phyloP scores from a whole-genome alignment of 2,329 filamentous ascomycete species.

The Xylaria sp. region DNA sequence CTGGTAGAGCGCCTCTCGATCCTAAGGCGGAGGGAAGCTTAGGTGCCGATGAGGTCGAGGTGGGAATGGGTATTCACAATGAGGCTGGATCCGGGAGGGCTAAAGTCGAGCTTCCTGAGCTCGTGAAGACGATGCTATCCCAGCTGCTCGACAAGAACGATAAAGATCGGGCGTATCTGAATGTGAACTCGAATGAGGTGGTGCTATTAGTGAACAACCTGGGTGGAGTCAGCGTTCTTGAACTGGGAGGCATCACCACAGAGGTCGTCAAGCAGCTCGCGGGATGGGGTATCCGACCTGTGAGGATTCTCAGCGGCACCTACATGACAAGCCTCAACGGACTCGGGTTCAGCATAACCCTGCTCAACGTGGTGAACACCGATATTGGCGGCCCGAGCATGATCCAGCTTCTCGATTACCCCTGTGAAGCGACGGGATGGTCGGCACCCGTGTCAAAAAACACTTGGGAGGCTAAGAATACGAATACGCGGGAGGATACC shows the following conservation, averaged over 20 bases:
- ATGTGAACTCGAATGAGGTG: conserved; percentile 70
- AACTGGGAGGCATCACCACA: conserved; percentile 76
- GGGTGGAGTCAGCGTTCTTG: conserved; percentile 77
- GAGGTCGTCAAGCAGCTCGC: conserved; percentile 74
- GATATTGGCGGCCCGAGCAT: conserved; percentile 70
- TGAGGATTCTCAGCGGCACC: conserved; percentile 73
- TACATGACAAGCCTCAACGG: conserved; percentile 85
- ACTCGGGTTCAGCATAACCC: conserved; percentile 77
- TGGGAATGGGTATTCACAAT: conserved; percentile 85
- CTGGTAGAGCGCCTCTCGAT: conserved; percentile 72
- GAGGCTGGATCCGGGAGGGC: conserved; percentile 68
- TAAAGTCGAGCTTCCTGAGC: conserved; percentile 62
- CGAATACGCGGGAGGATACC: conserved; percentile 57
- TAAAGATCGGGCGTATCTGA: conserved; percentile 75
- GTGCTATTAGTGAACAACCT: conserved; percentile 81
- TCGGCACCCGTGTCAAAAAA: conserved; percentile 68
- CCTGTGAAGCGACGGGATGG: conserved; percentile 78
- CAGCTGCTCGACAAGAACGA: conserved; percentile 75
- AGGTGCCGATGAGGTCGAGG: conserved; percentile 66
- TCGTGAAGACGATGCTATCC: conserved; percentile 73
- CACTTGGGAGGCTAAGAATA: conserved; percentile 71
- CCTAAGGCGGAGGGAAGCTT: conserved; percentile 64
- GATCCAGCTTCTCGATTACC: conserved; percentile 76
- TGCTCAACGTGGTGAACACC: conserved; percentile 72
- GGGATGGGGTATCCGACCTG: conserved; percentile 69